Base-by-base conservation (phyloP, 106 monocot species). In the Iris macrosiphon region DNA sequence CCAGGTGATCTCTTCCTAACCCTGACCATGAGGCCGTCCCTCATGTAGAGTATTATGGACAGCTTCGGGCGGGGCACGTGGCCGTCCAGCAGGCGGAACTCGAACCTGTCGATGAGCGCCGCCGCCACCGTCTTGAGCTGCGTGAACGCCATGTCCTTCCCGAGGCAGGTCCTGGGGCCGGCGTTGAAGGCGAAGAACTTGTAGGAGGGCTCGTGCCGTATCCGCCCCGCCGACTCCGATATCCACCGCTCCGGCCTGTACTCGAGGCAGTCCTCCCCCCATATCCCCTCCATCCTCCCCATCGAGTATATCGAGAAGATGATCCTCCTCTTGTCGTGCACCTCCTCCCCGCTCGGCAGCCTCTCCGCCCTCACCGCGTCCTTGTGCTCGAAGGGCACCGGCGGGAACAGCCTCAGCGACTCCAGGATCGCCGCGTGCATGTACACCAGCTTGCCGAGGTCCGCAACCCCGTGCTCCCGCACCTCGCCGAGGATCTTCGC, bases 241-340 rank as follows among this genome's bases (percentile, higher is more conserved):
- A 88, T 62, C 90, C 90, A 91, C 49, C 90, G 47, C 68, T 84
- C 89, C 11, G 89, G 89, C 49, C 31, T 74, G 50, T 81, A 90
- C 57, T 80, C 84, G 30, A 13, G 6, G 75, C 77, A 81, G 34
- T 81, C 89, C 44, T 81, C 52, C n/a, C 89, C 84, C 89, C 89
- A 90, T 35, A 90, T 52, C 8, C 49, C 64, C 50, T 81, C 84
- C 81, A 84, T 69, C 45, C 89, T 77, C 41, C 62, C 84, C 89
- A 90, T 90, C 0, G 79, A 33, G 34, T 83, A 83, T 13, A 72
- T 0, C 1, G 68, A 72, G 4, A 88, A 43, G 15, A 88, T 0
- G 0, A 88, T n/a, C 57, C 61, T 71, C 35, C 19, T 42, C 24
- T 25, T 33, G 0, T 40, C 26, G 4, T 45, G 23, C 7, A 78